Percentiles rank a stretch among this genome's conserved stretches.
phyloP scores from a whole-genome alignment of 208 protist species.

The Phytomonas sp. region DNA sequence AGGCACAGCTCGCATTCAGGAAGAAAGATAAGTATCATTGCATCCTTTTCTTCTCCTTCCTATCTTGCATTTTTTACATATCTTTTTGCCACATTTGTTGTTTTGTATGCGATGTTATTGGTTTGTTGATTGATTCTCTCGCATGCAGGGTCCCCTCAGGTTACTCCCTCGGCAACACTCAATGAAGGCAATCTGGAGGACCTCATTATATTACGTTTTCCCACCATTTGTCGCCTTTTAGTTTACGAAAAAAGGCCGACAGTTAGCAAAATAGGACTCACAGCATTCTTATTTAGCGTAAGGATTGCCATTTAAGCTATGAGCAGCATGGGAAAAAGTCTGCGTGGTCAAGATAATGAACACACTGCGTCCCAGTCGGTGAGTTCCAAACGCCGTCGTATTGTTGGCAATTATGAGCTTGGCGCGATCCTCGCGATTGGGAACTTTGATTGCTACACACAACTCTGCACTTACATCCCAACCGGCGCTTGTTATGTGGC shows the following conservation, averaged over 20 bases:
- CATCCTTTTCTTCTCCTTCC: conserved; percentile 1
- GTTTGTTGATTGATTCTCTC: not conserved
- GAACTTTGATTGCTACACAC: conserved; percentile 81
- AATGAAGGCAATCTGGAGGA: not conserved
- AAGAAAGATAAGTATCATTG: not conserved
- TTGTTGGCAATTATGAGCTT: conserved; percentile 84
- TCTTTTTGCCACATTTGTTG: not conserved
- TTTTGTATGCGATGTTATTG: not conserved
- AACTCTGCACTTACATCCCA: conserved; percentile 68
- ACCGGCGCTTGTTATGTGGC: conserved; percentile 75
- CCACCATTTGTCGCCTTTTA: not conserved
- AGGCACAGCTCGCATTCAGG: not conserved
- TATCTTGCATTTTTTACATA: not conserved
- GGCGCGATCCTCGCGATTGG: conserved; percentile 63
- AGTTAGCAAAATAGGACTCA: not conserved
- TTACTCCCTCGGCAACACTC: not conserved
- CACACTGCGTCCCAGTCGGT: too few species aligned
- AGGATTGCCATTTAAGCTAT: not conserved
- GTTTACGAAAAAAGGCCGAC: not conserved
- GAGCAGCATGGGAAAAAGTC: not conserved
- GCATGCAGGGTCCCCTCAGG: not conserved
- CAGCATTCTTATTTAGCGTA: not conserved
- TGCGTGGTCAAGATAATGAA: not conserved
- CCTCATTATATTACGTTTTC: not conserved
- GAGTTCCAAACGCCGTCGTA: conserved; percentile 16